A percentile compares a stretch with the other conserved stretches of the same genome.
phyloP scores from a whole-genome alignment of 495 filamentous ascomycete species.

The Aspergillus taichungensis region DNA sequence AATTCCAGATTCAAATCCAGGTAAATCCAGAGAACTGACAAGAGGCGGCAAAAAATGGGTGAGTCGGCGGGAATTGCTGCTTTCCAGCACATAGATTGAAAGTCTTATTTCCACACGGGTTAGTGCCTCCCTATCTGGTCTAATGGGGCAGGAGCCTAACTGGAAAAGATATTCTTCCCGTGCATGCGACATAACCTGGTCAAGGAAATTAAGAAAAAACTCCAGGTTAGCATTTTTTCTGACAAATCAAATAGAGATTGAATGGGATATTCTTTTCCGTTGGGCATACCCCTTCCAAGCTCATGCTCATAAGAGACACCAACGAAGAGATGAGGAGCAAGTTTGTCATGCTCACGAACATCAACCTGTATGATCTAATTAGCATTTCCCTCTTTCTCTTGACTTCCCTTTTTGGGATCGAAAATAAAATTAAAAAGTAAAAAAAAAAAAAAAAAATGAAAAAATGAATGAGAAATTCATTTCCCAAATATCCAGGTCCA shows the following conservation, averaged over 20 bases:
- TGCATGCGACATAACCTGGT: slow-evolving; percentile 50
- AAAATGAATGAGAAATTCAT: too few relatives aligned
- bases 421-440: too few relatives aligned
- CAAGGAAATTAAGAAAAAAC: slow-evolving; percentile 3
- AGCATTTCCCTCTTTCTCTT: slow-evolving; percentile 8
- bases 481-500: slow-evolving; percentile 5
- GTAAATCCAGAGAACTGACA: slow-evolving; percentile 28
- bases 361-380: slow-evolving; percentile 33
- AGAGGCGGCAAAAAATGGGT: slow-evolving; percentile 69
- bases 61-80: slow-evolving; percentile 64
- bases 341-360: slow-evolving; percentile 82
- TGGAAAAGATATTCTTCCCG: slow-evolving; percentile 81
- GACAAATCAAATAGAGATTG: not conserved
- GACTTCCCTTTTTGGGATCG: too few relatives aligned
- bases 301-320: slow-evolving; percentile 87
- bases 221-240: slow-evolving; percentile 1
- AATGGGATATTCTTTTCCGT: slow-evolving; percentile 1
- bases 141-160: slow-evolving; percentile 27
- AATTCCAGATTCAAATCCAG: slow-evolving; percentile 4
- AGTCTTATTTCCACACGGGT: slow-evolving; percentile 22
- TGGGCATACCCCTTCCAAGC: slow-evolving; percentile 71
- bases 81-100: slow-evolving; percentile 66
- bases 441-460: too few relatives aligned
- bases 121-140: slow-evolving; percentile 4
- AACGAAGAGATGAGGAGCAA: slow-evolving; percentile 86